A percentile compares a stretch with the other conserved stretches of the same genome.
Evolutionary conservation across 768 basidiomycete genomes (phyloP).

Genomic region (Daedaleopsis nitida): DNA sequence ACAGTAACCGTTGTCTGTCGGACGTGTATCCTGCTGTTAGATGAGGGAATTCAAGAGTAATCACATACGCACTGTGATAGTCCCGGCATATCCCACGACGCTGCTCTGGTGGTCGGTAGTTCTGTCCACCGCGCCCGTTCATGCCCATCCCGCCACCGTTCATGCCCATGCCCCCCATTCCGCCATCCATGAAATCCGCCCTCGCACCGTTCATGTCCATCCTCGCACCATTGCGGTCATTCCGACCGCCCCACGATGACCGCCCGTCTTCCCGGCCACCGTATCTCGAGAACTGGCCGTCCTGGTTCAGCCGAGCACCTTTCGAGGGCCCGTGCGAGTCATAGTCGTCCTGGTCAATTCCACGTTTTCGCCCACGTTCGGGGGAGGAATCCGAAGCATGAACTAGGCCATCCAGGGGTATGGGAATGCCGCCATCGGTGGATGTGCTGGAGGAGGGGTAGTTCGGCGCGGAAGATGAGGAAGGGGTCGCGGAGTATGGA

Average conservation of each 20-base stretch:
- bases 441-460: constrained; percentile 38
- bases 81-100: constrained; percentile 84
- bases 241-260: constrained; percentile 44
- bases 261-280: constrained; percentile 45
- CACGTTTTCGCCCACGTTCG: constrained; percentile 66
- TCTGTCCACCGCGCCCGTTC: constrained; percentile 53
- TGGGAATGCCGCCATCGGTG: constrained; percentile 73
- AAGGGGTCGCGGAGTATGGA: constrained; percentile 60
- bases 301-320: constrained; percentile 65
- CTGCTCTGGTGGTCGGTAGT: constrained; percentile 73
- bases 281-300: constrained; percentile 69
- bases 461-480: constrained; percentile 34
- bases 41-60: background rate
- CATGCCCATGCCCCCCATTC: constrained; percentile 34
- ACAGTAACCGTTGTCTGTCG: constrained; percentile 86
- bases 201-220: constrained; percentile 31
- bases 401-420: constrained; percentile 70
- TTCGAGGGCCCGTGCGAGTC: constrained; percentile 67
- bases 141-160: constrained; percentile 26
- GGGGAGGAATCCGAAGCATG: constrained; percentile 46
- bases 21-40: constrained; percentile 7
- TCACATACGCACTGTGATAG: constrained; percentile 77
- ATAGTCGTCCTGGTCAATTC: constrained; percentile 60
- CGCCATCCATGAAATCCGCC: constrained; percentile 33
- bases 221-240: constrained; percentile 34